A percentile compares a stretch with the other conserved stretches of the same genome.
These are phyloP conservation scores for Populus davidiana DNA, from an alignment of 345 rosid species.

Conservation along the genomic window DNA sequence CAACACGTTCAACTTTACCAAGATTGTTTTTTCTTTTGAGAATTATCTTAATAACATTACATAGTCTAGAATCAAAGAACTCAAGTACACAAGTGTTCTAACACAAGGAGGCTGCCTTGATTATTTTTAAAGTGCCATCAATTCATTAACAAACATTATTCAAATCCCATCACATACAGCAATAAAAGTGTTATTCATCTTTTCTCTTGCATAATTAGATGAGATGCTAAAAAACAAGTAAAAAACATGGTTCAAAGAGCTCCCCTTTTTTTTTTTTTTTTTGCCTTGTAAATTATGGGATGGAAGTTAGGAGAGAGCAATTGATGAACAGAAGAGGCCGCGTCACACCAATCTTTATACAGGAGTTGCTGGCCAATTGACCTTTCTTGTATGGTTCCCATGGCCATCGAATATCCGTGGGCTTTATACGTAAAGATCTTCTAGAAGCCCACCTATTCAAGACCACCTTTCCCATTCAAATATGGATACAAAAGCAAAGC, in stretches of 20 bases:
- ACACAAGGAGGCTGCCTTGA: too few species aligned
- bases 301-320: neutral
- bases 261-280: neutral
- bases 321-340: neutral
- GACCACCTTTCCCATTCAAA: neutral
- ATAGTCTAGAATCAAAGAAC: too few species aligned
- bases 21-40: too few species aligned
- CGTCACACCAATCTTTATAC: neutral
- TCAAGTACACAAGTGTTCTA: too few species aligned
- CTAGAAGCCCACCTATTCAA: constrained; percentile 21
- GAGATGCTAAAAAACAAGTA: too few species aligned
- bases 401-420: neutral
- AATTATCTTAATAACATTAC: too few species aligned
- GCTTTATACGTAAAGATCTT: constrained; percentile 12
- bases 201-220: too few species aligned
- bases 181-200: too few species aligned
- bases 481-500: neutral
- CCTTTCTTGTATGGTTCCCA: constrained; percentile 16
- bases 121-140: too few species aligned
- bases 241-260: neutral
- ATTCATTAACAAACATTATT: too few species aligned
- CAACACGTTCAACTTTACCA: too few species aligned
- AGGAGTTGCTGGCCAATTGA: constrained; percentile 30
- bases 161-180: too few species aligned
- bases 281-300: neutral